phyloP scores from a whole-genome alignment of 2,329 filamentous ascomycete species.

The Aspergillus aculeatinus region DNA sequence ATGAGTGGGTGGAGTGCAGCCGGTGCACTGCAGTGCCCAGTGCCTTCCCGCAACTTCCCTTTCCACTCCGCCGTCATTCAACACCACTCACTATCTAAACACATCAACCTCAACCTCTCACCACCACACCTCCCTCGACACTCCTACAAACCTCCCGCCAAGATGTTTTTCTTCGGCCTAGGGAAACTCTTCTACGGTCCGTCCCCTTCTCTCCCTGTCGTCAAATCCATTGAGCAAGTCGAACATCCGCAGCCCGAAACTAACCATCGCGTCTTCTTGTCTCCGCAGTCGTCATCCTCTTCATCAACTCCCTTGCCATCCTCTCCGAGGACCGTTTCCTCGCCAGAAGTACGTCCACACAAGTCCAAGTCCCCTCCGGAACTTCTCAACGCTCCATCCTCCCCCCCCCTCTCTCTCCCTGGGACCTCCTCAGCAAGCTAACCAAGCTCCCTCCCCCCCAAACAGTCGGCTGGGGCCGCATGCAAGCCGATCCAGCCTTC shows the following conservation, averaged over 20 bases:
- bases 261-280: background rate
- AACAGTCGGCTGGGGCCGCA: constrained; percentile 75
- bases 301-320: constrained; percentile 90
- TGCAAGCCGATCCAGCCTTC: constrained; percentile 69
- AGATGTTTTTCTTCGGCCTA: constrained; percentile 69
- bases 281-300: constrained; percentile 69
- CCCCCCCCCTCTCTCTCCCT: no score
- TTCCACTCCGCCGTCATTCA: background rate
- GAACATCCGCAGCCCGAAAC: background rate
- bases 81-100: background rate
- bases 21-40: no score
- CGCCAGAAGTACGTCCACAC: constrained; percentile 61
- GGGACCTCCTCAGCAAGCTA: no score
- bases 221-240: background rate
- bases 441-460: background rate
- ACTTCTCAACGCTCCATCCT: background rate
- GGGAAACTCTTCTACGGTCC: constrained; percentile 72
- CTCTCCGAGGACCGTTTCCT: constrained; percentile 95
- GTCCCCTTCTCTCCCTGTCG: background rate
- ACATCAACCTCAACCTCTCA: constrained; percentile 10
- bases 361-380: background rate
- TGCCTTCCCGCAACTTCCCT: constrained; percentile 8
- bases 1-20: background rate
- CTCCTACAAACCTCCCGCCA: constrained; percentile 24
- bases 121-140: constrained; percentile 4